Base-by-base conservation (phyloP, 1,284 basidiomycete genomes). In the Inonotus obliquus region DNA sequence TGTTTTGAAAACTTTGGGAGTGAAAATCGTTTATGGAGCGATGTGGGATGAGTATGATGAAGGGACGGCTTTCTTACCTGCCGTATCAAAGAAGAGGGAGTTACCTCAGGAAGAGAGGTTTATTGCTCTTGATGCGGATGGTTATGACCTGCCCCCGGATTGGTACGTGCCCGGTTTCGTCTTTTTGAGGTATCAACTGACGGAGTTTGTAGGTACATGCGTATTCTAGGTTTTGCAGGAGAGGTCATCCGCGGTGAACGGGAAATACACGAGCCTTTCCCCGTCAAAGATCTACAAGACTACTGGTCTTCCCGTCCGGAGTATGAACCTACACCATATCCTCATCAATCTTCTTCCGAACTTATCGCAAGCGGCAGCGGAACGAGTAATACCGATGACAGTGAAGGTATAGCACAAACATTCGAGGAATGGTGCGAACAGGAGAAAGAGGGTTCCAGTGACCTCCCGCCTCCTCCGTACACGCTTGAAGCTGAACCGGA, bases 21-120 rank as follows among this genome's bases (percentile, higher is more conserved):
- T 83, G 14, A 77, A 82, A n/a, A 85, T 75, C 2, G 79, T 91
- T 57, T 91, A 91, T 65, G 86, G 86, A 23, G 89, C 88, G 7
- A 91, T 91, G 89, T 91, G 89, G 88, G 90, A 92, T 67, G 89
- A 90, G 86, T 91, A 91, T 65, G 89, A 91, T 66, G 88, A 91
- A 74, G 89, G 89, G 32, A 91, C 89, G 0, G 87, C 84, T 2
- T 82, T 87, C 66, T 78, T 92, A 75, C 89, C 89, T 4, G 80
- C 84, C 23, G 81, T 89, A 1, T 72, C 82, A 53, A 75, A 79
- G 62, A 82, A 82, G 63, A 75, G 79, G 19, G 75, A 80, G 60
- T 73, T 89, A 1, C 89, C 89, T 17, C 74, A 14, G 17, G 41
- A 44, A 44, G 11, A 77, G 56, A 76, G 76, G 51, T 82, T 91